Evolutionary conservation across 371 early-diverging fungal species (phyloP).

Genomic region (Batrachochytrium dendrobatidis): DNA sequence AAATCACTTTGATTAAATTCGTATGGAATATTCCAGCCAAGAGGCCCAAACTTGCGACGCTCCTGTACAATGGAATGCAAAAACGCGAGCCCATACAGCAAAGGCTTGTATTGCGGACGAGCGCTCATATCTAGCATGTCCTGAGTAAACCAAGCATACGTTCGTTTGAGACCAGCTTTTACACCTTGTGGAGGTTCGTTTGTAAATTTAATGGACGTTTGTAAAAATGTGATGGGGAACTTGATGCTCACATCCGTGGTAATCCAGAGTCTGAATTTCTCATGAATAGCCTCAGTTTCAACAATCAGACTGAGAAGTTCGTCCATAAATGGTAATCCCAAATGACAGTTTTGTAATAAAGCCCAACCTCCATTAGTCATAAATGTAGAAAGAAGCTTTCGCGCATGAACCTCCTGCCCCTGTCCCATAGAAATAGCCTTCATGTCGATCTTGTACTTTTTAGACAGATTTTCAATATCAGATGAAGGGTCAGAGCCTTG

Average conservation of each 20-base stretch:
- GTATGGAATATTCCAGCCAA: constrained; percentile 62
- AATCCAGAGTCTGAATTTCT: constrained; percentile 58
- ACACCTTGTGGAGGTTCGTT: constrained; percentile 61
- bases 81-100: constrained; percentile 51
- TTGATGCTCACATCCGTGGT: constrained; percentile 49
- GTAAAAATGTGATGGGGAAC: constrained; percentile 57
- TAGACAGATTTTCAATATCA: constrained; percentile 50
- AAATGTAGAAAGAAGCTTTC: constrained; percentile 45
- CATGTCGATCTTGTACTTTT: constrained; percentile 53
- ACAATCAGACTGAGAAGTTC: constrained; percentile 42
- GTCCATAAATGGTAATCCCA: constrained; percentile 58
- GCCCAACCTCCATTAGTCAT: constrained; percentile 58
- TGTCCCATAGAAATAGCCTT: constrained; percentile 61
- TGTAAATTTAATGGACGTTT: constrained; percentile 56
- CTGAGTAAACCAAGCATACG: constrained; percentile 55
- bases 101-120: constrained; percentile 54
- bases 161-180: constrained; percentile 54
- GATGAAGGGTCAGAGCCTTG: constrained; percentile 53
- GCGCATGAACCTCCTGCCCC: constrained; percentile 56
- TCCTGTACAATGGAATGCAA: constrained; percentile 58
- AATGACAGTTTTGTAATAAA: constrained; percentile 54
- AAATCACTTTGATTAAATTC: constrained; percentile 60
- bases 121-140: constrained; percentile 55
- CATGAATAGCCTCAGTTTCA: constrained; percentile 45
- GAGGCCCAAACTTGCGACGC: constrained; percentile 52